phyloP scores from a whole-genome alignment of 768 basidiomycete genomes.

The Lactifluus hygrophoroides region DNA sequence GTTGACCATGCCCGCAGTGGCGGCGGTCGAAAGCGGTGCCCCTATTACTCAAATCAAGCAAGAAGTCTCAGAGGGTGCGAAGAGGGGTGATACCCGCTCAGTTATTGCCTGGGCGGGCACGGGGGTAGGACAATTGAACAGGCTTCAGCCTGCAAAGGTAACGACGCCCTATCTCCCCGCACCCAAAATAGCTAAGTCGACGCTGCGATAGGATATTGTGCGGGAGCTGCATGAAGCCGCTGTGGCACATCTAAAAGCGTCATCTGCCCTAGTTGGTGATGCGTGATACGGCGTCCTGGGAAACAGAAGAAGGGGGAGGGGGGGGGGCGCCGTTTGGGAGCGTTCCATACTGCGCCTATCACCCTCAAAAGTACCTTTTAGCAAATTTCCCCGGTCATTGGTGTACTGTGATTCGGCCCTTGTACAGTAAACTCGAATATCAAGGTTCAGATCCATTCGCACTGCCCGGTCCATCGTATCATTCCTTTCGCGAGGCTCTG shows the following conservation, averaged over 20 bases:
- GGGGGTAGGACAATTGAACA: slow-evolving; percentile 26
- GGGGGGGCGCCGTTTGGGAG: not conserved
- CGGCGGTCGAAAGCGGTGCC: slow-evolving; percentile 9
- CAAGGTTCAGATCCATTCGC: not conserved
- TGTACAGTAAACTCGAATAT: not conserved
- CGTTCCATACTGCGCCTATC: not conserved
- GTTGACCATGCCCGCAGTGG: slow-evolving; percentile 30
- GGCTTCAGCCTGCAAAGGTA: slow-evolving; percentile 27
- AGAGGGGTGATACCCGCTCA: slow-evolving; percentile 23
- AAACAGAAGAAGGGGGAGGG: not conserved
- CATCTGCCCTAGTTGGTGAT: slow-evolving; percentile 5
- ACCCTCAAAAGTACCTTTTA: not conserved
- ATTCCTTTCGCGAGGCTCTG: not conserved
- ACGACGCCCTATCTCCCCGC: not conserved
- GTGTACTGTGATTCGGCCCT: not conserved
- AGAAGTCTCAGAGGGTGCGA: slow-evolving; percentile 22
- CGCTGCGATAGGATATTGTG: slow-evolving; percentile 22
- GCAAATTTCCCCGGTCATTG: not conserved
- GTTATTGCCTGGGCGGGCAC: slow-evolving; percentile 31
- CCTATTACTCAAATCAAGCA: slow-evolving; percentile 7
- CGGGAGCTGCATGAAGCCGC: slow-evolving; percentile 22
- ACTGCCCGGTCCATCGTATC: not conserved
- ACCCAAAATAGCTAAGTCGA: not conserved
- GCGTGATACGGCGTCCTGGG: slow-evolving; percentile 8
- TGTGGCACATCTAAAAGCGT: slow-evolving; percentile 21